Percentiles rank a stretch among this genome's conserved stretches.
These are phyloP conservation scores for Globisporangium iwayamae DNA, from an alignment of 352 stramenopile genomes.

Conservation along the genomic window DNA sequence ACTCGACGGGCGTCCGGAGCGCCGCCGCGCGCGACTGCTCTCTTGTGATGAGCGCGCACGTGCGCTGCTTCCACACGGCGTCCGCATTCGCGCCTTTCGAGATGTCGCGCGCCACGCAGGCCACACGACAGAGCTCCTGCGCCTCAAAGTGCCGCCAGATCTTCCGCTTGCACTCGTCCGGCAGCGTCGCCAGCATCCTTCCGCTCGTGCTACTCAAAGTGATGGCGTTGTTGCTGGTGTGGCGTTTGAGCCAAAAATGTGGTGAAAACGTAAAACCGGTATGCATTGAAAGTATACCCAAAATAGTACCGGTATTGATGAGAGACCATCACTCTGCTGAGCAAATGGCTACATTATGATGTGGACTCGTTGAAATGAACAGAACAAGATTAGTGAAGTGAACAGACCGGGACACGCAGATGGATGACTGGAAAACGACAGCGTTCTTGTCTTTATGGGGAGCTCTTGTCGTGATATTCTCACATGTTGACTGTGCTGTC, in stretches of 20 bases:
- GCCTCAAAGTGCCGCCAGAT: conserved; percentile 53
- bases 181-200: conserved; percentile 41
- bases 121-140: conserved; percentile 47
- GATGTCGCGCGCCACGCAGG: conserved; percentile 27
- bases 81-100: conserved; percentile 33
- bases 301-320: neutral
- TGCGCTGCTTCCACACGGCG: conserved; percentile 36
- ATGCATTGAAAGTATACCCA: neutral
- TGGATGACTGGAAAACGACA: neutral
- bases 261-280: neutral
- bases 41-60: conserved; percentile 22
- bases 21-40: conserved; percentile 19
- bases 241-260: no score
- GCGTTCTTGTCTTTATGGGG: neutral
- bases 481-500: no score
- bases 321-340: neutral
- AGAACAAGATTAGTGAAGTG: no score
- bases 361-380: neutral
- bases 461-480: no score
- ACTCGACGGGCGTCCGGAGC: conserved; percentile 14
- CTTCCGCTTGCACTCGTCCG: conserved; percentile 60
- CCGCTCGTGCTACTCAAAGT: neutral
- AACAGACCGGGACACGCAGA: neutral
- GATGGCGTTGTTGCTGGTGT: no score
- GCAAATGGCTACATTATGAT: neutral